Percentiles rank a stretch among this genome's conserved stretches.
Evolutionary conservation across 768 basidiomycete species (phyloP).

Genomic region (Suillus paluster): DNA sequence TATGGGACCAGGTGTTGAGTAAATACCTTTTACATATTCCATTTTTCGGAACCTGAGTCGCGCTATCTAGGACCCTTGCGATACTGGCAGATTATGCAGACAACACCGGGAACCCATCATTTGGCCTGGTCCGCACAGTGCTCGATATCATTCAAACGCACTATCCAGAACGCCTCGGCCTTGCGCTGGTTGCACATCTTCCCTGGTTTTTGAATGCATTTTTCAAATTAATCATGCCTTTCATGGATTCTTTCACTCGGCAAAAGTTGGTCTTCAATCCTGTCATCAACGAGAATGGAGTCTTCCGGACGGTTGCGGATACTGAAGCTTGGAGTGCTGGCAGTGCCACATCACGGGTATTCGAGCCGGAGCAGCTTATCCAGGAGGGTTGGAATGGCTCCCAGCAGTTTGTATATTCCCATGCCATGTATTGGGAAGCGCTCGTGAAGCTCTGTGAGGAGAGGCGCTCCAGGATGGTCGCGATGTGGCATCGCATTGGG

Average conservation of each 20-base stretch:
- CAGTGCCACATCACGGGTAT: conserved; percentile 42
- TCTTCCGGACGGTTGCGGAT: conserved; percentile 30
- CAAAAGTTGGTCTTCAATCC: conserved; percentile 80
- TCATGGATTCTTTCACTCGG: conserved; percentile 83
- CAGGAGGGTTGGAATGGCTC: conserved; percentile 71
- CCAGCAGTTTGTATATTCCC: conserved; percentile 70
- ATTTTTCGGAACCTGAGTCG: neutral
- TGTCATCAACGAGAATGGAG: conserved; percentile 24
- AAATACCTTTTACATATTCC: conserved; percentile 25
- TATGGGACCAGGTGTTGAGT: conserved; percentile 86
- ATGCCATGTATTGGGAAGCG: conserved; percentile 75
- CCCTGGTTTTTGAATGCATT: conserved; percentile 78
- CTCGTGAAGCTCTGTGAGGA: conserved; percentile 59
- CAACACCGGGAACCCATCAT: conserved; percentile 59
- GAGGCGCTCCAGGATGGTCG: conserved; percentile 52
- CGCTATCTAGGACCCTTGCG: conserved; percentile 55
- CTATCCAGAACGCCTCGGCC: conserved; percentile 86
- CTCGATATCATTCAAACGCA: conserved; percentile 77
- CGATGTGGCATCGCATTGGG: conserved; percentile 71
- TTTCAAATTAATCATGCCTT: conserved; percentile 77
- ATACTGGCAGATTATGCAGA: conserved; percentile 82
- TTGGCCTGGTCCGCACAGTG: conserved; percentile 41
- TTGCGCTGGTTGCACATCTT: conserved; percentile 76
- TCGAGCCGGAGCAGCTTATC: conserved; percentile 73
- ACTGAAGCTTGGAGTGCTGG: conserved; percentile 12